These are phyloP conservation scores for Batrachochytrium dendrobatidis DNA, from an alignment of 371 early-diverging fungal genomes.

Conservation along the genomic window DNA sequence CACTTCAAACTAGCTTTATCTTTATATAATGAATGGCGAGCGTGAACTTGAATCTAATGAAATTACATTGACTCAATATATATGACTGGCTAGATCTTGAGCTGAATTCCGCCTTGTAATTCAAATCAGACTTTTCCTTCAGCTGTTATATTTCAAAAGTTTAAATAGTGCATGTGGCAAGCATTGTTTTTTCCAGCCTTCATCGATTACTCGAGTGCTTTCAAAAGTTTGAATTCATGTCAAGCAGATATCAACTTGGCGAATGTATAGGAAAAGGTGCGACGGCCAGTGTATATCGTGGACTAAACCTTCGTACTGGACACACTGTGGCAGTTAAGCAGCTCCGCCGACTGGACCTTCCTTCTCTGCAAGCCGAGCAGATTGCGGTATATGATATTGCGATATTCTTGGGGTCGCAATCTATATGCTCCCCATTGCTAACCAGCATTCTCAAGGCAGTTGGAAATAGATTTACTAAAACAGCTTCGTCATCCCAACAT, in stretches of 20 bases:
- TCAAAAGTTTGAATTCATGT: too few species aligned
- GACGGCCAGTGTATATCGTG: constrained; percentile 74
- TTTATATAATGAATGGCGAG: too few species aligned
- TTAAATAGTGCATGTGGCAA: too few species aligned
- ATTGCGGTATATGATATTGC: constrained; percentile 6
- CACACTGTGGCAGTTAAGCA: constrained; percentile 85
- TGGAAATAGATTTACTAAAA: constrained; percentile 59
- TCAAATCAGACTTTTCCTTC: too few species aligned
- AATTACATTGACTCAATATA: too few species aligned
- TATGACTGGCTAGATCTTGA: too few species aligned
- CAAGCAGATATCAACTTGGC: constrained; percentile 79
- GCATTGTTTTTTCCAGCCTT: too few species aligned
- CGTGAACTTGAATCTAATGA: too few species aligned
- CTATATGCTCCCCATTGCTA: neutral
- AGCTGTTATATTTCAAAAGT: too few species aligned
- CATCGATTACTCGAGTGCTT: too few species aligned
- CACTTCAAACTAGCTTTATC: too few species aligned
- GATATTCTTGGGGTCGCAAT: neutral
- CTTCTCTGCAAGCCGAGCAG: constrained; percentile 63
- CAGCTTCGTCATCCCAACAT: constrained; percentile 73
- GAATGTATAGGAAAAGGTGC: constrained; percentile 90
- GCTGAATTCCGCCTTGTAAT: too few species aligned
- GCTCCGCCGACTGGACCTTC: constrained; percentile 54
- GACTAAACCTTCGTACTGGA: constrained; percentile 76
- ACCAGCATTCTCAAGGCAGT: constrained; percentile 26